Evolutionary conservation across 2,329 filamentous ascomycete genomes (phyloP).

Genomic region (Colletotrichum gloeosporioides): DNA sequence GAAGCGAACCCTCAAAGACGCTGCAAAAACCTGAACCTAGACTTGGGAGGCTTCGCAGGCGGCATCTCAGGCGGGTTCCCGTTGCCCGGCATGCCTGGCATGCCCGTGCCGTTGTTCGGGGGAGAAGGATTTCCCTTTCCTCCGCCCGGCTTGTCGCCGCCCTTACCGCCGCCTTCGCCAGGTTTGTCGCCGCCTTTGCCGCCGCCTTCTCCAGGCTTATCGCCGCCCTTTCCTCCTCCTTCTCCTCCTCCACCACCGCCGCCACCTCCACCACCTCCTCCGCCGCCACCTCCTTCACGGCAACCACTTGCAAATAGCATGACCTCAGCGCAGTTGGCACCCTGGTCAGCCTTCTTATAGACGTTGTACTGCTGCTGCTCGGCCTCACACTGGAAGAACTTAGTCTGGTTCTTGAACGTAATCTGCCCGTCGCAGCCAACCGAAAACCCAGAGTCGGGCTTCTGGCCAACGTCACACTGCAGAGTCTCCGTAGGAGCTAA

Average conservation of each 20-base stretch:
- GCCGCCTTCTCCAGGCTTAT: neutral
- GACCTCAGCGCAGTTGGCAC: constrained; percentile 52
- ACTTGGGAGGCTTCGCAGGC: neutral
- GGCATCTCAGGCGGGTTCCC: neutral
- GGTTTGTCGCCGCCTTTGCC: neutral
- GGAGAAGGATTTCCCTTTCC: neutral
- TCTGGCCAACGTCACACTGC: constrained; percentile 63
- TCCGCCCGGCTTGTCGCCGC: neutral
- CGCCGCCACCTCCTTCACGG: neutral
- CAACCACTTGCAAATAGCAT: constrained; percentile 48
- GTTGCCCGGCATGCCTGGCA: neutral
- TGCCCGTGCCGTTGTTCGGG: neutral
- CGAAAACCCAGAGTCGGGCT: constrained; percentile 59
- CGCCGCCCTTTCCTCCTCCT: neutral
- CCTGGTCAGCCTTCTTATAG: constrained; percentile 48
- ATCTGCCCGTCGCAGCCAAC: constrained; percentile 59
- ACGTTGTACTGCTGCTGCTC: constrained; percentile 60
- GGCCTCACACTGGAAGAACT: constrained; percentile 68
- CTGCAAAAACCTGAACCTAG: neutral
- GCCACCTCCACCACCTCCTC: neutral
- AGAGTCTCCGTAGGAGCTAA: constrained; percentile 61
- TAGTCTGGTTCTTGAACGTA: constrained; percentile 52
- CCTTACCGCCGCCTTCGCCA: neutral
- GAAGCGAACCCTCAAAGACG: neutral
- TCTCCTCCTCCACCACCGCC: neutral